These are phyloP conservation scores for Comarum palustre DNA, from an alignment of 306 rosid genomes.

Conservation along the genomic window DNA sequence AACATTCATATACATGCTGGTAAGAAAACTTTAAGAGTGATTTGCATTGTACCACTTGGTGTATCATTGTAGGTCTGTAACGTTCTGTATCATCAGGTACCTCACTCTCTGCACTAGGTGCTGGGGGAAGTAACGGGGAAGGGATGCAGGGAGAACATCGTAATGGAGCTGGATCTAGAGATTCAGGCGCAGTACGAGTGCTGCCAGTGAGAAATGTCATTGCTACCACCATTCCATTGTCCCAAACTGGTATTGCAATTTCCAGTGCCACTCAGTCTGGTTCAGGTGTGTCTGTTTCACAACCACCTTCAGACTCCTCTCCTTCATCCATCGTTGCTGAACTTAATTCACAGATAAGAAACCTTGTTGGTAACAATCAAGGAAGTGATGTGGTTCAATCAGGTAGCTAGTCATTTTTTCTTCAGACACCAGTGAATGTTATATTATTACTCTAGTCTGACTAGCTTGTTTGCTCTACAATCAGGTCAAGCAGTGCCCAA, in stretches of 20 bases:
- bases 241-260: constrained; percentile 37
- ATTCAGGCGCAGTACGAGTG: constrained; percentile 50
- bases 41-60: constrained; percentile 17
- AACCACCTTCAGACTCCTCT: constrained; percentile 50
- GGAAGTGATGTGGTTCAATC: constrained; percentile 46
- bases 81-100: constrained; percentile 38
- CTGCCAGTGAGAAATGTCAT: constrained; percentile 56
- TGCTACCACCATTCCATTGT: constrained; percentile 48
- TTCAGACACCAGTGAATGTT: neutral
- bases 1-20: constrained; percentile 98
- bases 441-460: constrained; percentile 3
- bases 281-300: constrained; percentile 55
- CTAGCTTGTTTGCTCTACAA: constrained; percentile 27
- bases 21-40: constrained; percentile 25
- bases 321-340: constrained; percentile 57
- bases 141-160: constrained; percentile 54
- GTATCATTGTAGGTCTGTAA: constrained; percentile 9
- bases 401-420: constrained; percentile 42
- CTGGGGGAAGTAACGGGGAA: constrained; percentile 72
- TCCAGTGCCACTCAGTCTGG: constrained; percentile 44
- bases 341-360: constrained; percentile 51
- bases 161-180: constrained; percentile 52
- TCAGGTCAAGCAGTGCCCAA: constrained; percentile 52
- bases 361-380: constrained; percentile 46
- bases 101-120: constrained; percentile 62